These are phyloP conservation scores for Auriscalpium orientale DNA, from an alignment of 768 basidiomycete genomes.

Conservation along the genomic window DNA sequence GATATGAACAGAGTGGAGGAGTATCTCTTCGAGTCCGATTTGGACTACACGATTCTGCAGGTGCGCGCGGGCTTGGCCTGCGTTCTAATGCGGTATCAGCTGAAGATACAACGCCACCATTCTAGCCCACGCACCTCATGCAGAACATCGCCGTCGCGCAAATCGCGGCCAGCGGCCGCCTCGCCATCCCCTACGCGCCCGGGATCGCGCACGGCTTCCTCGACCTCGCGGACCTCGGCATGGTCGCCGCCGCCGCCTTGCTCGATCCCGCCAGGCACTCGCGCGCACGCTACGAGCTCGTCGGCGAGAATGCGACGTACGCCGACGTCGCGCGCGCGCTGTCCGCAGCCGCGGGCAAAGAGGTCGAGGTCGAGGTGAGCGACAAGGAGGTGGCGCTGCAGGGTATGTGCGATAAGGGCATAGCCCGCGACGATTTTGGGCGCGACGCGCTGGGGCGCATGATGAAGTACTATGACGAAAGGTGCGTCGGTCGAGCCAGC, in stretches of 20 bases:
- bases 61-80: conserved; percentile 3
- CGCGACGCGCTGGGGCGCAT: conserved; percentile 23
- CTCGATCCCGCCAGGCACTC: conserved; percentile 23
- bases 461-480: conserved; percentile 26
- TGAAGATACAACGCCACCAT: neutral
- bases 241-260: conserved; percentile 21
- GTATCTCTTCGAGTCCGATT: conserved; percentile 28
- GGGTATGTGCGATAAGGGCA: conserved; percentile 2
- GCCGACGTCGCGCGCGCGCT: conserved; percentile 21
- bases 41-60: conserved; percentile 31
- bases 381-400: conserved; percentile 14
- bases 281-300: conserved; percentile 28
- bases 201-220: conserved; percentile 26
- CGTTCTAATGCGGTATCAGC: neutral
- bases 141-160: conserved; percentile 23
- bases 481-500: conserved; percentile 13
- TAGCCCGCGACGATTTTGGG: conserved; percentile 15
- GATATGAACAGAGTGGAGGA: conserved; percentile 23
- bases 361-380: conserved; percentile 15
- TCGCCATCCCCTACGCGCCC: conserved; percentile 19
- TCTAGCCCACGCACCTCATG: conserved; percentile 27
- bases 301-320: conserved; percentile 25
- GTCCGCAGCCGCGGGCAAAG: conserved; percentile 9
- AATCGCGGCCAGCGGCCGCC: conserved; percentile 3
- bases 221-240: conserved; percentile 25